These are phyloP conservation scores for Fusarium sp. DNA, from an alignment of 2,329 filamentous ascomycete genomes.

Conservation along the genomic window DNA sequence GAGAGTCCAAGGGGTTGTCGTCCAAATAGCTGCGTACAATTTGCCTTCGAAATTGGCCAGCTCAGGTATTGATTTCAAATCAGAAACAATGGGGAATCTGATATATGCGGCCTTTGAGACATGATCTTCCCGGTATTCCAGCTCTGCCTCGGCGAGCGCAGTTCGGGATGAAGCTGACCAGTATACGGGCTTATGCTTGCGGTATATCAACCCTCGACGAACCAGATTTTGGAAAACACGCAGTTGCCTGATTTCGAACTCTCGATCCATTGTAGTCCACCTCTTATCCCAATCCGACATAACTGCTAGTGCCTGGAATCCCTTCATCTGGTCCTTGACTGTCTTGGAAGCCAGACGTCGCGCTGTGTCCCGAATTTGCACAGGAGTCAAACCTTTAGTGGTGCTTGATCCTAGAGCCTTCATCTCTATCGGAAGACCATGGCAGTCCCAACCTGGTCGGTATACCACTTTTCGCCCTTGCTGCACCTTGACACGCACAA, in stretches of 20 bases:
- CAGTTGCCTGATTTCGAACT: slow-evolving; percentile 81
- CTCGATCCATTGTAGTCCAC: slow-evolving; percentile 84
- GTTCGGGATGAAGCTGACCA: slow-evolving; percentile 86
- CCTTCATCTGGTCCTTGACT: slow-evolving; percentile 78
- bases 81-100: slow-evolving; percentile 75
- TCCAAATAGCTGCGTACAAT: slow-evolving; percentile 93
- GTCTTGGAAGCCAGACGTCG: slow-evolving; percentile 76
- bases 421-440: slow-evolving; percentile 95
- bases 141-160: slow-evolving; percentile 84
- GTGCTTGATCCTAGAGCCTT: slow-evolving; percentile 80
- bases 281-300: slow-evolving; percentile 84
- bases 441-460: slow-evolving; percentile 96
- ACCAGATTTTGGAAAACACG: slow-evolving; percentile 82
- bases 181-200: slow-evolving; percentile 85
- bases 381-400: slow-evolving; percentile 61
- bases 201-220: slow-evolving; percentile 78
- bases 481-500: slow-evolving; percentile 83
- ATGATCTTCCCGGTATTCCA: slow-evolving; percentile 85
- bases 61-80: slow-evolving; percentile 50
- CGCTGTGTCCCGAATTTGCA: slow-evolving; percentile 74
- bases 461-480: slow-evolving; percentile 80
- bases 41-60: slow-evolving; percentile 59
- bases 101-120: slow-evolving; percentile 81
- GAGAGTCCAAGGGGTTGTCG: slow-evolving; percentile 97
- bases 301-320: slow-evolving; percentile 79